A percentile compares a stretch with the other conserved stretches of the same genome.
Evolutionary conservation across 208 protist species (phyloP).

Genomic region (Crithidia fasciculata): DNA sequence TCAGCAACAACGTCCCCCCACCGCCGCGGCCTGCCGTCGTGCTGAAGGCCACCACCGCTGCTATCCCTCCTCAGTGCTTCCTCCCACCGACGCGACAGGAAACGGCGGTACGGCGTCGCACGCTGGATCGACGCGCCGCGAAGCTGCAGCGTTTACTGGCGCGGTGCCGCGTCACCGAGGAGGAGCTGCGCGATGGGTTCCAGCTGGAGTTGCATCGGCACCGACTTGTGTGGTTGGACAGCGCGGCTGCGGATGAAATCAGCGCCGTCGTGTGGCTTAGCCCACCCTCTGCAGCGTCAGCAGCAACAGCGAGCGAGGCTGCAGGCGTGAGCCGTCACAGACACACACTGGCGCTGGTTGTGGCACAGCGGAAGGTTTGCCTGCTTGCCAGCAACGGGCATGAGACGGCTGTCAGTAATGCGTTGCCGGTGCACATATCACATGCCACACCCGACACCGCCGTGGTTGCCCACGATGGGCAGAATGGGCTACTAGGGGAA

Average conservation of each 20-base stretch:
- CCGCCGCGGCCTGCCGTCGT: neutral
- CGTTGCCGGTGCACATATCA: slow-evolving; percentile 1
- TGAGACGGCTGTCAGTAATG: slow-evolving; percentile 15
- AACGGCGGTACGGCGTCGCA: neutral
- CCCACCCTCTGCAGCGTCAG: too few species aligned
- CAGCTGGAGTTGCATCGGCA: slow-evolving; percentile 29
- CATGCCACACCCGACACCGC: neutral
- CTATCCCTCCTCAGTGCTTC: neutral
- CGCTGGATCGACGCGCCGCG: slow-evolving; percentile 17
- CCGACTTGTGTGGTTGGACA: slow-evolving; percentile 31
- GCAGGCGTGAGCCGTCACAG: neutral
- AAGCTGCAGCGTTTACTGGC: slow-evolving; percentile 15
- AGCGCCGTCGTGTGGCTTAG: slow-evolving; percentile 32
- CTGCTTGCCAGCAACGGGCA: slow-evolving; percentile 18
- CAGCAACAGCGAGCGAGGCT: neutral
- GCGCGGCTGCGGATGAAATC: slow-evolving; percentile 25
- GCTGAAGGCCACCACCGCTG: neutral
- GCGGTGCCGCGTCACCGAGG: slow-evolving; percentile 10
- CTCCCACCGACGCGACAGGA: neutral
- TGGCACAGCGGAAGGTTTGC: slow-evolving; percentile 26
- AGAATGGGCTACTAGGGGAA: neutral
- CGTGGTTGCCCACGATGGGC: neutral
- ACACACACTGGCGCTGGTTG: slow-evolving; percentile 21
- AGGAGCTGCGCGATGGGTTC: slow-evolving; percentile 23
- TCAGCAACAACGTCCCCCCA: neutral